Evolutionary conservation across 352 stramenopile species (phyloP).

Genomic region (Globisporangium okanoganense): DNA sequence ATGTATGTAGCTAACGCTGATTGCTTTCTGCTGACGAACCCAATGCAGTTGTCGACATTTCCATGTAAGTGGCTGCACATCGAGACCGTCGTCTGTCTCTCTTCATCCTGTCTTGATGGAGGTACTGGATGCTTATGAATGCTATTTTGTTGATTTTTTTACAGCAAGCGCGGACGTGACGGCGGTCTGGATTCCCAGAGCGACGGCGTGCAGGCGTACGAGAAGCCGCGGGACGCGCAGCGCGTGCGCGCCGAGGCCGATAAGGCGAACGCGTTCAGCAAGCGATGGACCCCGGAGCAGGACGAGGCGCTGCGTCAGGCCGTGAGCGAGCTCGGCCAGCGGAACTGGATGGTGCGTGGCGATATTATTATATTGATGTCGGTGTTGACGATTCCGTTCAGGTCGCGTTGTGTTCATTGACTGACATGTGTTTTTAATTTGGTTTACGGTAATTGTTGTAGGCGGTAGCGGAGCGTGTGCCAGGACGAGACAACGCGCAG

Average conservation of each 20-base stretch:
- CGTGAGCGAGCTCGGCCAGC: constrained; percentile 70
- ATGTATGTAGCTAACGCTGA: background rate
- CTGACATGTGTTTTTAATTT: background rate
- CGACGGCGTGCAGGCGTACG: constrained; percentile 18
- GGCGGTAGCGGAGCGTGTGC: constrained; percentile 61
- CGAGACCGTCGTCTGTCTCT: background rate
- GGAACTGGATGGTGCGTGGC: constrained; percentile 84
- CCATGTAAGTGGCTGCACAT: constrained; percentile 7
- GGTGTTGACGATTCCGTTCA: too few relatives aligned
- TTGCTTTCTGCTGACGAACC: background rate
- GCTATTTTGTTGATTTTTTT: background rate
- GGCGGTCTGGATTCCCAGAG: constrained; percentile 6
- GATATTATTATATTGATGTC: too few relatives aligned
- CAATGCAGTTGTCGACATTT: constrained; percentile 12
- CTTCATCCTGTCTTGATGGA: background rate
- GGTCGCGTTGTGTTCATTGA: too few relatives aligned
- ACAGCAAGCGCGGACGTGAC: constrained; percentile 35
- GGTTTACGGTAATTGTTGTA: constrained; percentile 9
- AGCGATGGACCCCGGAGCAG: constrained; percentile 83
- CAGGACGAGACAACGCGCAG: constrained; percentile 70
- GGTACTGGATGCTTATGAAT: background rate
- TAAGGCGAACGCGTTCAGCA: constrained; percentile 34
- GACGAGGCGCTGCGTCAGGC: constrained; percentile 78
- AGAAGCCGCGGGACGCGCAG: constrained; percentile 45
- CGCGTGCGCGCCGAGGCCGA: constrained; percentile 42